phyloP scores from a whole-genome alignment of 148 eudicot genomes.

The Diospyros kaki region DNA sequence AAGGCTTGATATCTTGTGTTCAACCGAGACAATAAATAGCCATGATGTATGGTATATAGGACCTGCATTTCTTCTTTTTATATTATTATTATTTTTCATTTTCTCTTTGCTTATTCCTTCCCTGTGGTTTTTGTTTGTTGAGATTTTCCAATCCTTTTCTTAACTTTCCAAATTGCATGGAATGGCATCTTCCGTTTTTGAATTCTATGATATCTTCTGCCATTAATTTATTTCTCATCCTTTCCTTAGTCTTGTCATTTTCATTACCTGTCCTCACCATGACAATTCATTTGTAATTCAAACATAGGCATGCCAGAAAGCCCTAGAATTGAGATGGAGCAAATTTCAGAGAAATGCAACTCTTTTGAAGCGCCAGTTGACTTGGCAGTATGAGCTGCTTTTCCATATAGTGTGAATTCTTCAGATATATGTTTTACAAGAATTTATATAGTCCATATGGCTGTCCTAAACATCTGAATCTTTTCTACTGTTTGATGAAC shows the following conservation, averaged over 20 bases:
- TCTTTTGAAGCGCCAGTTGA: constrained; percentile 67
- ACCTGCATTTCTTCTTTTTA: neutral
- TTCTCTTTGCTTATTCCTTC: neutral
- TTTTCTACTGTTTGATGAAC: constrained; percentile 1
- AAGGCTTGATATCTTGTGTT: neutral
- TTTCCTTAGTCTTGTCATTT: neutral
- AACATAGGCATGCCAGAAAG: constrained; percentile 58
- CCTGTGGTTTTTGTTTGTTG: constrained; percentile 1
- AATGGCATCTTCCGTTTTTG: neutral
- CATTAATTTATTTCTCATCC: neutral
- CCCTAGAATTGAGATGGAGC: constrained; percentile 49
- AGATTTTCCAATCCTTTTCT: neutral
- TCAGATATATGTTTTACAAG: neutral
- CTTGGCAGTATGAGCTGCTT: constrained; percentile 68
- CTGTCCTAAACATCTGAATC: too few relatives aligned
- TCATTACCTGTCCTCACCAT: neutral
- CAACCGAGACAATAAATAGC: neutral
- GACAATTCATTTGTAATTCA: neutral
- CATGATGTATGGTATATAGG: neutral
- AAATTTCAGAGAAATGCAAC: constrained; percentile 70
- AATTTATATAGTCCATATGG: neutral
- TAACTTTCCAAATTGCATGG: too few relatives aligned
- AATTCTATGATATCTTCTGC: neutral
- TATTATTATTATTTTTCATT: neutral
- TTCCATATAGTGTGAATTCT: constrained; percentile 1